Evolutionary conservation across 2,329 filamentous ascomycete species (phyloP), one percentile per base, ranked within the genome.

Genomic region (Pseudogymnoascus sp.): DNA sequence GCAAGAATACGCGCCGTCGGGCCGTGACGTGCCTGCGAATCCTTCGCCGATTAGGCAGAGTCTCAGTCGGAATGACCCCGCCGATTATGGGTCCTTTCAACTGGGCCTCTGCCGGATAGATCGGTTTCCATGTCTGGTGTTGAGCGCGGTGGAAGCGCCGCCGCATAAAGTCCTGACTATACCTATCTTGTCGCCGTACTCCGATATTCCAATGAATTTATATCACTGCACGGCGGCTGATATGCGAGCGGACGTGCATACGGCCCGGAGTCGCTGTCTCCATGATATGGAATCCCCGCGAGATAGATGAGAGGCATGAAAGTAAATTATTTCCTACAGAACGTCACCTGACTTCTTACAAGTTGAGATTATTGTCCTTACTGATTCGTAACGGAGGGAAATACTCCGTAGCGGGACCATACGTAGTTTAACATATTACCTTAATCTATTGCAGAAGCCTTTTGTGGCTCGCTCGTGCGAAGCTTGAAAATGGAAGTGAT

Each of bases 361-460:
- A 30, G 25, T 16, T 30, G 43, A 54, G 43, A 7, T 4, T 2
- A 50, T 30, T 16, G 25, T 30, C 8, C n/a, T 32, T 6, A 32
- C n/a, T 54, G 43, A 54, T 32, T 32, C 12, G 30, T 32, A 30
- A 32, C 43, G 43, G 43, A 54, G 14, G 43, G 32, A 54, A 18
- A 54, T 25, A 54, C 25, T 54, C 43, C 43, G 43, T 32, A 32
- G 9, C 6, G 9, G 8, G n/a, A 16, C 2, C 1, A 3, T 18
- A 6, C 9, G 9, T 11, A 30, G 43, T 54, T 54, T 54, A 54
- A 54, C 32, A 6, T 54, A 54, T 32, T 0, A 32, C 43, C 12
- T 54, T 54, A 54, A 54, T 54, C 43, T 54, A 54, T 54, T 54
- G 7, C 30, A 18, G 25, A 54, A 54, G 43, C 43, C 43, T 32